Conservation (phyloP, 257 asterid genomes). For the Penstemon barbatus region DNA sequence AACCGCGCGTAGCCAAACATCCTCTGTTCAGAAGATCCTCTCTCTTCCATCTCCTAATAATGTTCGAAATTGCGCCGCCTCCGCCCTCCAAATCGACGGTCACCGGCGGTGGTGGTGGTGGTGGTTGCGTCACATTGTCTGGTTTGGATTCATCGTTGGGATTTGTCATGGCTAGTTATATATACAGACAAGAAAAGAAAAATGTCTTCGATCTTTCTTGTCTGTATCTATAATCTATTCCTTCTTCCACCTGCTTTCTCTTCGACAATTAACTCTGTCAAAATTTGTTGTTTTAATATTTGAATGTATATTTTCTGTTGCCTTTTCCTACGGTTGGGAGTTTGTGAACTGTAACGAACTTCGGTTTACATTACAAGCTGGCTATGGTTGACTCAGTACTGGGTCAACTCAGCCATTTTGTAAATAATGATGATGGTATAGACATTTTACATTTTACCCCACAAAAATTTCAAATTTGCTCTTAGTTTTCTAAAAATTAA, state of each 20-base stretch:
- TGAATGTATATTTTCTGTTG: background rate
- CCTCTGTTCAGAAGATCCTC: conserved; percentile 55
- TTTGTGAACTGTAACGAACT: conserved; percentile 13
- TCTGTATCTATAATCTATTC: background rate
- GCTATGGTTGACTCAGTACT: no score
- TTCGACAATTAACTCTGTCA: no score
- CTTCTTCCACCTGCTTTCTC: background rate
- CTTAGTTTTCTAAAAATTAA: no score
- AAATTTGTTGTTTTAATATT: no score
- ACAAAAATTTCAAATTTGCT: no score
- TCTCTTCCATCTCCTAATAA: conserved; percentile 52
- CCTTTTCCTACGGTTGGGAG: background rate
- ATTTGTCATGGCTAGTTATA: background rate
- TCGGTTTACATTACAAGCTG: background rate
- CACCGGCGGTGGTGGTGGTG: background rate
- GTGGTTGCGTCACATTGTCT: background rate
- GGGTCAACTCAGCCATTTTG: no score
- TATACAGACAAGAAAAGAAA: background rate
- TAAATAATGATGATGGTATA: no score
- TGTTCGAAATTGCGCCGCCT: conserved; percentile 24
- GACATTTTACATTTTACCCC: no score
- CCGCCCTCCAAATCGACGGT: conserved; percentile 17
- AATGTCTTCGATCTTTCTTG: background rate
- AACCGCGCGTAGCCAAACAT: conserved; percentile 42
- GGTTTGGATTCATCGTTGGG: background rate